Conservation (phyloP, 169 alveolate genomes). For the Eimeria falciformis region DNA sequence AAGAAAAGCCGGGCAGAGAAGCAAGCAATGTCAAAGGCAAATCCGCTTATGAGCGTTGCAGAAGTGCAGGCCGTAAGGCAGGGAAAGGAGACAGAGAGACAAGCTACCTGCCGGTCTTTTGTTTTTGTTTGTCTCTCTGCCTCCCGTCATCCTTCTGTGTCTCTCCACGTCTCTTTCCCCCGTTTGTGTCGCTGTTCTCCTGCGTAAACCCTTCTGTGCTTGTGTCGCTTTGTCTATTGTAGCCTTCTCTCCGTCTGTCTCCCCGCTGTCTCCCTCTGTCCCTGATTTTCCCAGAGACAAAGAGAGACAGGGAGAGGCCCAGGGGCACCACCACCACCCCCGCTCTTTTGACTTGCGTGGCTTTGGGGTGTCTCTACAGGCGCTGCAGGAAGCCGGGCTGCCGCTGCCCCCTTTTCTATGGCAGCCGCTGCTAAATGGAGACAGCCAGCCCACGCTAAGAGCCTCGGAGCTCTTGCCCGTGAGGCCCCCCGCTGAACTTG, state of each 20-base stretch:
- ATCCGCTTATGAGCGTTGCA: not conserved
- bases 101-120: not conserved
- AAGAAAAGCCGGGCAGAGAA: not conserved
- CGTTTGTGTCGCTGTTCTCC: too few species aligned
- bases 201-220: too few species aligned
- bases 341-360: too few species aligned
- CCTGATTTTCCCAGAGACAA: too few species aligned
- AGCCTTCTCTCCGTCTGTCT: too few species aligned
- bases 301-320: not conserved
- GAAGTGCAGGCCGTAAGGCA: not conserved
- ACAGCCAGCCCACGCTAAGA: not conserved
- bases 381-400: not conserved
- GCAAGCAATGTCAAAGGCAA: not conserved
- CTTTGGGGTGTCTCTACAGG: not conserved
- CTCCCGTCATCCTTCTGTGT: too few species aligned
- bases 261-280: too few species aligned
- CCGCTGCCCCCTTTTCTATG: not conserved
- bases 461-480: not conserved
- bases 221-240: too few species aligned
- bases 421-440: slow-evolving; percentile 19
- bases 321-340: too few species aligned
- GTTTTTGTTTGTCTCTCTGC: too few species aligned
- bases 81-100: not conserved
- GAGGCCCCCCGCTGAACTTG: not conserved
- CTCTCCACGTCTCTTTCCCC: too few species aligned